Percentiles rank a stretch among this genome's conserved stretches.
Conservation (phyloP, 1,284 basidiomycete genomes). For the Tylopilus orsonianus region DNA sequence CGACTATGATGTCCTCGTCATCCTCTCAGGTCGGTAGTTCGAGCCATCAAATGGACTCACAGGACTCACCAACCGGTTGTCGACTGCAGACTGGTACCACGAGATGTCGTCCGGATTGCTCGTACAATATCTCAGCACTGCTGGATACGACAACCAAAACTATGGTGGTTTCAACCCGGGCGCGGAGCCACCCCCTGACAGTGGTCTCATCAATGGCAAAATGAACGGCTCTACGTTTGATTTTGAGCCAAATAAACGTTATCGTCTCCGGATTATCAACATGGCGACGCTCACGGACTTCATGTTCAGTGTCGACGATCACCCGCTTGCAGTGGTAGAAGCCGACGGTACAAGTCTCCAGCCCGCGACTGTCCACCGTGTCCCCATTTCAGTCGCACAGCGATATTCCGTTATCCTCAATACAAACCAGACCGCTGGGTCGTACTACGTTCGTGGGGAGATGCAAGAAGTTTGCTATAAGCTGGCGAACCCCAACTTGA, state of each 20-base stretch:
- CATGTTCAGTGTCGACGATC: conserved; percentile 32
- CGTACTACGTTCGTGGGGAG: conserved; percentile 34
- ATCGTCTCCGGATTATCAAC: conserved; percentile 34
- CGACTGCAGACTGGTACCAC: conserved; percentile 32
- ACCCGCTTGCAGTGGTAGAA: conserved; percentile 31
- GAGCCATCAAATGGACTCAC: neutral
- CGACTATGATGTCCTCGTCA: conserved; percentile 28
- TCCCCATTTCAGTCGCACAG: conserved; percentile 32
- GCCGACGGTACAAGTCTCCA: conserved; percentile 33
- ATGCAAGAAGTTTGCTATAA: conserved; percentile 34
- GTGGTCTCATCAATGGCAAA: conserved; percentile 34
- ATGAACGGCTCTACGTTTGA: conserved; percentile 25
- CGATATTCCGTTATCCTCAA: conserved; percentile 33
- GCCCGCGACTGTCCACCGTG: conserved; percentile 29
- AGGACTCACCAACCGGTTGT: neutral
- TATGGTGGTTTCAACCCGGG: conserved; percentile 31
- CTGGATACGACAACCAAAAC: conserved; percentile 31
- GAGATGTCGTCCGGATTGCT: conserved; percentile 33
- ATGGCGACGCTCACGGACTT: conserved; percentile 35
- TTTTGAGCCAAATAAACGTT: conserved; percentile 30
- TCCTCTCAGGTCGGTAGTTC: conserved; percentile 30
- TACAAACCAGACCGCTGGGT: conserved; percentile 35
- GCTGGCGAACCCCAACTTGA: conserved; percentile 29
- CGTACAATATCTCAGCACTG: conserved; percentile 27
- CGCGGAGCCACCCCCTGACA: conserved; percentile 35